Conservation (phyloP, 345 rosid genomes). For the Brassica juncea region DNA sequence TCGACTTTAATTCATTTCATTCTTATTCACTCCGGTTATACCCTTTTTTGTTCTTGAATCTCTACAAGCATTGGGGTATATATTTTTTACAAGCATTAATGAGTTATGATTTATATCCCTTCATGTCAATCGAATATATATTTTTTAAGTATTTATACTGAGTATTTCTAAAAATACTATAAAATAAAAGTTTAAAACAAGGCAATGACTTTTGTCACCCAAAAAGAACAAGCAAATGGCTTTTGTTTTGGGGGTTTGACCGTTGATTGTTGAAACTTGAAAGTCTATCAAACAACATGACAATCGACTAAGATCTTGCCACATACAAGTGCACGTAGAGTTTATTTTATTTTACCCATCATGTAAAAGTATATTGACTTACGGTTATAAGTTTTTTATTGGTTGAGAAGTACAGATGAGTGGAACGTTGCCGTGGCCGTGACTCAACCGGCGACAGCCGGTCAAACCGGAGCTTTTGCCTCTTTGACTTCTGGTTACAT, state of each 20-base stretch:
- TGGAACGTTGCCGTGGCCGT: slow-evolving; percentile 51
- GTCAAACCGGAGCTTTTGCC: slow-evolving; percentile 56
- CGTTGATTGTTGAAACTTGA: neutral
- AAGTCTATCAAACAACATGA: neutral
- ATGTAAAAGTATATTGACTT: neutral
- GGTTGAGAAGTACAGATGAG: slow-evolving; percentile 24
- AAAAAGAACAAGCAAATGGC: neutral
- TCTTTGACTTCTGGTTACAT: slow-evolving; percentile 46
- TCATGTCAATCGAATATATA: too few relatives aligned
- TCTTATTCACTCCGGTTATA: too few relatives aligned
- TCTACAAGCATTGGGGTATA: too few relatives aligned
- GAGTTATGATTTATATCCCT: too few relatives aligned
- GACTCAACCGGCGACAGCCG: slow-evolving; percentile 57
- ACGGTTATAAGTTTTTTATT: neutral
- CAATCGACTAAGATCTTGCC: neutral
- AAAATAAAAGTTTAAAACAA: too few relatives aligned
- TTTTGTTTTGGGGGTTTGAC: neutral
- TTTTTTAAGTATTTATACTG: too few relatives aligned
- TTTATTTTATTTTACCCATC: neutral
- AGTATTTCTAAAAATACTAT: too few relatives aligned
- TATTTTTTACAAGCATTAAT: too few relatives aligned
- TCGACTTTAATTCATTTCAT: too few relatives aligned
- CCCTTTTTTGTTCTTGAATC: too few relatives aligned
- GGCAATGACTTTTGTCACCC: too few relatives aligned
- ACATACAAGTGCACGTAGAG: neutral